Evolutionary conservation across 352 stramenopile genomes (phyloP).

Genomic region (Phytophthora pluvialis): DNA sequence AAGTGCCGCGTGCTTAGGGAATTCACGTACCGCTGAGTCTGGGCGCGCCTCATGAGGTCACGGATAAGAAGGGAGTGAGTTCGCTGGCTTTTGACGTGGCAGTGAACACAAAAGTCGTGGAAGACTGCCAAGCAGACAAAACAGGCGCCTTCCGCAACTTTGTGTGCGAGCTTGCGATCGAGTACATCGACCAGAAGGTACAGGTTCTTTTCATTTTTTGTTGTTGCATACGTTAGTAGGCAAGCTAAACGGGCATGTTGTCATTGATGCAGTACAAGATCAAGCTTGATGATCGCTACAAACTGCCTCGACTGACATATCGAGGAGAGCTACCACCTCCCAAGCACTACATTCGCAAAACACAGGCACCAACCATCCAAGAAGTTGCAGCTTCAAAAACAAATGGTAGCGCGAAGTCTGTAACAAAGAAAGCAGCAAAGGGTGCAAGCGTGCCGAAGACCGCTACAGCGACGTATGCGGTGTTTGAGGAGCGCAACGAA

Average conservation of each 20-base stretch:
- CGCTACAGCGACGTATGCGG: slow-evolving; percentile 39
- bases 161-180: slow-evolving; percentile 80
- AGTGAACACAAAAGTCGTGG: slow-evolving; percentile 78
- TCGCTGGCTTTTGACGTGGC: slow-evolving; percentile 81
- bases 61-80: slow-evolving; percentile 68
- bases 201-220: neutral
- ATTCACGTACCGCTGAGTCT: slow-evolving; percentile 82
- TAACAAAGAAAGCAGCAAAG: slow-evolving; percentile 5
- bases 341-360: slow-evolving; percentile 85
- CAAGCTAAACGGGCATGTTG: slow-evolving; percentile 1
- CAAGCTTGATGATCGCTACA: slow-evolving; percentile 76
- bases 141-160: slow-evolving; percentile 81
- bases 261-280: slow-evolving; percentile 67
- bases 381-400: slow-evolving; percentile 51
- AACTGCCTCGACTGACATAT: slow-evolving; percentile 77
- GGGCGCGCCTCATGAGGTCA: slow-evolving; percentile 70
- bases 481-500: slow-evolving; percentile 45
- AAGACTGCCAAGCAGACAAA: slow-evolving; percentile 69
- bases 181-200: slow-evolving; percentile 88
- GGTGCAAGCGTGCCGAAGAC: slow-evolving; percentile 28
- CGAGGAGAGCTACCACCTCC: slow-evolving; percentile 64
- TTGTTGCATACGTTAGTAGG: neutral
- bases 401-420: slow-evolving; percentile 11
- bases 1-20: slow-evolving; percentile 41
- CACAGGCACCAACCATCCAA: slow-evolving; percentile 72